phyloP scores from a whole-genome alignment of 2,329 filamentous ascomycete genomes.

The Exophiala sp. region DNA sequence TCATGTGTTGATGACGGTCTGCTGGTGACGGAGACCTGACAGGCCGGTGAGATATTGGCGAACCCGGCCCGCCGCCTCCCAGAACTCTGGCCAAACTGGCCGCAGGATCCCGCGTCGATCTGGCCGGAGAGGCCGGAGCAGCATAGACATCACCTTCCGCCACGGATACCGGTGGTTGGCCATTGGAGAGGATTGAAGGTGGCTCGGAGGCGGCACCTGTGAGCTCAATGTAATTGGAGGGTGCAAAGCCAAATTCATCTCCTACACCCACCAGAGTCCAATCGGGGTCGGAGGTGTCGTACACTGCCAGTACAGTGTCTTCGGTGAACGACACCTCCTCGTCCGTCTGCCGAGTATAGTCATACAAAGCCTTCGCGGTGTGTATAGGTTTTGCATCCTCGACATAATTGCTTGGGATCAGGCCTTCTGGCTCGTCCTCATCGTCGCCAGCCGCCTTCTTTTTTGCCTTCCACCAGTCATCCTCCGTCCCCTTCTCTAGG shows the following conservation, averaged over 20 bases:
- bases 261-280: slow-evolving; percentile 89
- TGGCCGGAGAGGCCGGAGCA: slow-evolving; percentile 37
- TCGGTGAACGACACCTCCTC: slow-evolving; percentile 95
- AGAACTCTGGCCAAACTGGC: slow-evolving; percentile 51
- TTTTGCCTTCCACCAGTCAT: slow-evolving; percentile 95
- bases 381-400: slow-evolving; percentile 67
- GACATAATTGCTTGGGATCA: slow-evolving; percentile 92
- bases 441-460: slow-evolving; percentile 78
- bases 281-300: slow-evolving; percentile 85
- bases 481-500: slow-evolving; percentile 70
- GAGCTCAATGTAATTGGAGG: slow-evolving; percentile 90
- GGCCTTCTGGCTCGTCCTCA: slow-evolving; percentile 81
- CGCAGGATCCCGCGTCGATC: slow-evolving; percentile 49
- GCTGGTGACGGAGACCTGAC: slow-evolving; percentile 36
- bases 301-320: slow-evolving; percentile 75
- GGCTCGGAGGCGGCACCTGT: slow-evolving; percentile 46
- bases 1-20: slow-evolving; percentile 50
- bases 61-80: slow-evolving; percentile 33
- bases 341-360: slow-evolving; percentile 94
- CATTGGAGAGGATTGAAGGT: slow-evolving; percentile 36
- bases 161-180: slow-evolving; percentile 27
- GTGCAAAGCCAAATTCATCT: slow-evolving; percentile 86
- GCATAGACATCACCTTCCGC: slow-evolving; percentile 26
- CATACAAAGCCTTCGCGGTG: slow-evolving; percentile 87
- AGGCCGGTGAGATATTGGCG: slow-evolving; percentile 30